Evolutionary conservation across 192 early-diverging fungal genomes (phyloP).

Genomic region (Ambispora gerdemannii): DNA sequence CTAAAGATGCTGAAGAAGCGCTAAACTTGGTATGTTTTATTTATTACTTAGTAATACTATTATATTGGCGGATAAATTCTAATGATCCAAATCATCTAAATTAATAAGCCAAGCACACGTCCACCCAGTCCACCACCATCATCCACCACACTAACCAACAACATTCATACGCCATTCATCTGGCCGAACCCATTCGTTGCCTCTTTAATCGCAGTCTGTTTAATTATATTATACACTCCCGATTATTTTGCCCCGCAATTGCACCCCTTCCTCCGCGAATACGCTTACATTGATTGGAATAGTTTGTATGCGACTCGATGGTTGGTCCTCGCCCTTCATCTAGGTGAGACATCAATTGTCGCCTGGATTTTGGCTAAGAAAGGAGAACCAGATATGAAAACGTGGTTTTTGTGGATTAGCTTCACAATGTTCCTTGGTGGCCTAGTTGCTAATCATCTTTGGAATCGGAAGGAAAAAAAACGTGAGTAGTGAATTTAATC

Average conservation of each 20-base stretch:
- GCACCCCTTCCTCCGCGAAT: too few species aligned
- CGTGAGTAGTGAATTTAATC: too few species aligned
- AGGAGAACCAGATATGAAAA: conserved; percentile 33
- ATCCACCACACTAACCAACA: conserved; percentile 29
- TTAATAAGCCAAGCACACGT: conserved; percentile 35
- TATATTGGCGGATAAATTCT: not conserved
- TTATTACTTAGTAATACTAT: not conserved
- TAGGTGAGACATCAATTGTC: conserved; percentile 28
- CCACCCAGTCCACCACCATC: conserved; percentile 40
- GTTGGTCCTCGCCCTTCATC: too few species aligned
- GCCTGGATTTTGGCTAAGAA: conserved; percentile 28
- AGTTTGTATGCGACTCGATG: too few species aligned
- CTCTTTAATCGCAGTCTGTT: too few species aligned
- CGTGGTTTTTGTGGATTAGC: conserved; percentile 35
- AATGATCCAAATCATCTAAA: conserved; percentile 22
- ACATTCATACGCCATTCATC: conserved; percentile 29
- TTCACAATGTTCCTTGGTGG: conserved; percentile 34
- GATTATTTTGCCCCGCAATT: too few species aligned
- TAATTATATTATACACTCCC: too few species aligned
- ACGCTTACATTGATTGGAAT: too few species aligned
- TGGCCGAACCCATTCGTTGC: too few species aligned
- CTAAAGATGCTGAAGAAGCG: conserved; percentile 46
- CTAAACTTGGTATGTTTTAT: conserved; percentile 37
- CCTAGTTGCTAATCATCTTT: too few species aligned
- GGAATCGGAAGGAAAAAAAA: too few species aligned